Evolutionary conservation across 2,329 filamentous ascomycete genomes (phyloP), one percentile per base, ranked within the genome.

Genomic region (Pseudogymnoascus sp.): DNA sequence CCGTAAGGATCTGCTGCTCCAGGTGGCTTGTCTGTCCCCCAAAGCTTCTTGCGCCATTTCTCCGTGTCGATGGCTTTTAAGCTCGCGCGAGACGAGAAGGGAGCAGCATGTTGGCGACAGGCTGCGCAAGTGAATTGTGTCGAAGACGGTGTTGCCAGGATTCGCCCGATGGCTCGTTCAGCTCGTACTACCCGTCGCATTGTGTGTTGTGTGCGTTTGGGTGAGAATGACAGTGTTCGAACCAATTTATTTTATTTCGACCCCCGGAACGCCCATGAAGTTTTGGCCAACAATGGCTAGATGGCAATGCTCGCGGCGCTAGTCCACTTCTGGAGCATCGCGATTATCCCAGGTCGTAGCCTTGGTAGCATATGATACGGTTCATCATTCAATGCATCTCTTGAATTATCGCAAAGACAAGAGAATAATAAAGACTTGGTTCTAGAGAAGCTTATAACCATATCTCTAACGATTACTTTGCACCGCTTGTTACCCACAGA

Each of bases 11-110:
- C 77, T 60, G 75, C 71, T 28, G 73, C 60, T 22, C 78, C 79
- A 8, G 78, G 78, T 12, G 79, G 78, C 18, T 76, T 73, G 47
- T 81, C 77, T 20, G 76, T 78, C 6, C 78, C 78, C 79, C 78
- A 81, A 63, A 81, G 69, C 67, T 74, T 78, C 63, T 72, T 71
- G 60, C 79, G 76, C 58, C 80, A 66, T 62, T 74, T 75, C 62
- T 81, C 77, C 57, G 75, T 76, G 62, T 78, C 69, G 59, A 60
- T 35, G 57, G 33, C 64, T 38, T 61, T 64, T 66, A 60, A 62
- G 61, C 22, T 67, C 54, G 38, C 25, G 65, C 63, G 65, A 25
- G 69, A 71, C 6, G 70, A 71, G 58, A 71, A 72, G 30, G 68
- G 61, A 50, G 66, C 61, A 16, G 65, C 59, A 54, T 66, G 67